Base-by-base conservation (phyloP, 2,329 filamentous ascomycete species). In the Monosporascus sp. region DNA sequence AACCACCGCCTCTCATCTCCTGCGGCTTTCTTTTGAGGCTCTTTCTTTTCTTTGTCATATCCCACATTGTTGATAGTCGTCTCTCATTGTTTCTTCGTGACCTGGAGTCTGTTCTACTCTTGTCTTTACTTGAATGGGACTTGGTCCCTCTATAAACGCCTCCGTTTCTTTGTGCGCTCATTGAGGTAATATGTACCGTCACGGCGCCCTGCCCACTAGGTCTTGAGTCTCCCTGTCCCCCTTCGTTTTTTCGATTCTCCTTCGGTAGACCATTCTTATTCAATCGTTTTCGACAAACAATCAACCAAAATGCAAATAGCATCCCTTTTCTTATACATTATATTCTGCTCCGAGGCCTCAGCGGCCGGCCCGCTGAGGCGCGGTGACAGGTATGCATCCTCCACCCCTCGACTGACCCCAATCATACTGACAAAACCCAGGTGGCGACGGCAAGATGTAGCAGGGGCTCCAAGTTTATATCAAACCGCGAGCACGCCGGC, bases 281-380 rank as follows among this genome's bases (percentile, higher is more conserved):
- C 31, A 35, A 35, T 35, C 31, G 11, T 35, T 35, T 35, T 14
- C 31, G 9, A 11, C 27, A 31, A 35, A 14, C 20, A 17, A 31
- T 24, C n/a, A 14, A 16, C 2, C 22, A 46, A 46, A 56, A 68
- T 68, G 66, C 56, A 60, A 48, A 60, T 62, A 57, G 51, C 60
- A 60, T 49, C 63, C 58, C 40, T 65, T 52, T 62, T 66, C 51
- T 57, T 66, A 54, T 57, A 63, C 47, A 53, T 68, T 44, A 59
- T 67, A 47, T 59, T 65, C 50, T 60, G 68, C 52, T 62, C 63
- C 50, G 64, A 57, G 53, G 62, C 59, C 55, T 65, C 60, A 51
- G 65, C 64, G 64, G 66, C 66, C 45, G 65, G 65, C 53, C 64
- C 65, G 62, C 56, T 66, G 61, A 65, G 61, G 59, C 57, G 58